A percentile compares a stretch with the other conserved stretches of the same genome.
Evolutionary conservation across 2,329 filamentous ascomycete genomes (phyloP).

Genomic region (Exophiala sideris): DNA sequence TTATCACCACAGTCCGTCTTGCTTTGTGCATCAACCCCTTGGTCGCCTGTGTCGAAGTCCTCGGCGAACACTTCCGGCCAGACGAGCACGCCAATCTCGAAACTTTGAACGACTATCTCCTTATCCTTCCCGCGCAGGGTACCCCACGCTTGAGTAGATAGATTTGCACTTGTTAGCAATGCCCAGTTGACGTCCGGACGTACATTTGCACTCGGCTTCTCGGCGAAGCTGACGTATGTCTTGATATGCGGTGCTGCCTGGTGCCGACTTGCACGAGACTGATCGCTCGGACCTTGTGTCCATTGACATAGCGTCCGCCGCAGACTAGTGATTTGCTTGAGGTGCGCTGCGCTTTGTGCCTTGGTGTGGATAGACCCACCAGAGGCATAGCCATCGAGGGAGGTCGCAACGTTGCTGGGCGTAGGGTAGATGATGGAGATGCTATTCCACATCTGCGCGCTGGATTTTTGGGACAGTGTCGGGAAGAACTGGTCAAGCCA

Average conservation of each 20-base stretch:
- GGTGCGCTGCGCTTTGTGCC: constrained; percentile 64
- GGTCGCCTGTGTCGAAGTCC: constrained; percentile 29
- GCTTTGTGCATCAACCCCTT: neutral
- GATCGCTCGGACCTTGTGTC: constrained; percentile 34
- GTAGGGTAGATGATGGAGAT: constrained; percentile 73
- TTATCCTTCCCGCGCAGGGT: constrained; percentile 45
- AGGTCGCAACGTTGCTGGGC: constrained; percentile 69
- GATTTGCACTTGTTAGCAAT: constrained; percentile 82
- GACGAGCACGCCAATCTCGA: constrained; percentile 77
- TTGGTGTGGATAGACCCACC: constrained; percentile 82
- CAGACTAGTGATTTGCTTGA: constrained; percentile 71
- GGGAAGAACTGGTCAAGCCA: constrained; percentile 62
- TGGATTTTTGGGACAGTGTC: constrained; percentile 2
- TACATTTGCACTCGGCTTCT: constrained; percentile 31
- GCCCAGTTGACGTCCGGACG: constrained; percentile 69
- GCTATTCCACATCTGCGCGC: constrained; percentile 5
- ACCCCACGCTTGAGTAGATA: constrained; percentile 88
- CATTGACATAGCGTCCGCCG: constrained; percentile 71
- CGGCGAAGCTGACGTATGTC: constrained; percentile 69
- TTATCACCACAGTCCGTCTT: neutral
- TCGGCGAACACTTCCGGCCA: constrained; percentile 64
- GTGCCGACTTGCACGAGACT: constrained; percentile 56
- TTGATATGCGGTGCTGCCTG: constrained; percentile 84
- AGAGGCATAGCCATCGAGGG: constrained; percentile 72
- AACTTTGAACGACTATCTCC: constrained; percentile 71